Percentiles rank a stretch among this genome's conserved stretches.
Evolutionary conservation across 2,329 filamentous ascomycete species (phyloP).

Genomic region (Alternaria sp.): DNA sequence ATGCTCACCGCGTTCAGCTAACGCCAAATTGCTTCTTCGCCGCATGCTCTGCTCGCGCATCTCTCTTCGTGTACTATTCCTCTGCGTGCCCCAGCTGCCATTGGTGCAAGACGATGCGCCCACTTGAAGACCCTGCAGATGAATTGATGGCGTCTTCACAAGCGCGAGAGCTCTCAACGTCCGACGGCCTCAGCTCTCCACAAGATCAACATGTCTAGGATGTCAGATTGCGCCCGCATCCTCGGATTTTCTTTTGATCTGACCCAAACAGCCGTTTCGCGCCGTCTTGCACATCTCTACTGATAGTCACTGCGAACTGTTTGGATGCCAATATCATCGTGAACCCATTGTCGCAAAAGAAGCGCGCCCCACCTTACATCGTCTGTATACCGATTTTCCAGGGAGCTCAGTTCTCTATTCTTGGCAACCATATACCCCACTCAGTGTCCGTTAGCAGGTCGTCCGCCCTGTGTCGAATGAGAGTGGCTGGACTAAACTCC

Average conservation of each 20-base stretch:
- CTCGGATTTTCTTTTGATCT: neutral
- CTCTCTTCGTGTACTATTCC: neutral
- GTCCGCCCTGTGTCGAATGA: neutral
- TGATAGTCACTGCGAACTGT: neutral
- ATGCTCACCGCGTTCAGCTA: neutral
- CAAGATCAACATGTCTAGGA: neutral
- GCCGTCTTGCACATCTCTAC: neutral
- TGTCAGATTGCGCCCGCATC: neutral
- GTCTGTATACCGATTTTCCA: neutral
- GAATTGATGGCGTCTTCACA: neutral
- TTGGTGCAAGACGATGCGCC: neutral
- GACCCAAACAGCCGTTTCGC: neutral
- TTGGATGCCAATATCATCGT: neutral
- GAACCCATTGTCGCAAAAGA: neutral
- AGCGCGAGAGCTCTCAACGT: slow-evolving; percentile 2
- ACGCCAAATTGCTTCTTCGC: slow-evolving; percentile 8
- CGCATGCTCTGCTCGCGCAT: neutral
- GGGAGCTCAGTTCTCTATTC: neutral
- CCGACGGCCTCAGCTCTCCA: neutral
- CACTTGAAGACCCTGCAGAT: slow-evolving; percentile 10
- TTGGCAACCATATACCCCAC: neutral
- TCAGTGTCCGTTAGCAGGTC: neutral
- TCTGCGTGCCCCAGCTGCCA: neutral
- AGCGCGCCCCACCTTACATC: neutral
- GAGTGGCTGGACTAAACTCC: neutral